Evolutionary conservation across 2,329 filamentous ascomycete species (phyloP).

Genomic region (Aspergillus sp.): DNA sequence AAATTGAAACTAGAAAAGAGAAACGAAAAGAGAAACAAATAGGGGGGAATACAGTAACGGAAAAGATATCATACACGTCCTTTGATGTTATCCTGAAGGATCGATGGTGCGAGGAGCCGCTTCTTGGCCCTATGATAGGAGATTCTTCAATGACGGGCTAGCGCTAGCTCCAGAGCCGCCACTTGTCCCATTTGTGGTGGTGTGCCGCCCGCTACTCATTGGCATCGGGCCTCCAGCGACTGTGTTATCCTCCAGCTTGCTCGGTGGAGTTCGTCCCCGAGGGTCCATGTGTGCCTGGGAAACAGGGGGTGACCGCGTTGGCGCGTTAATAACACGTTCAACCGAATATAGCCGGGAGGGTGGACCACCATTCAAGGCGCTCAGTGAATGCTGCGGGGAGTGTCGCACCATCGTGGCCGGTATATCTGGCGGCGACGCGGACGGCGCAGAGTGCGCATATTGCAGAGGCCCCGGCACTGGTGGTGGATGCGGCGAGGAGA

Average conservation of each 20-base stretch:
- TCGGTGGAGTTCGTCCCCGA: conserved; percentile 34
- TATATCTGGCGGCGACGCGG: conserved; percentile 38
- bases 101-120: neutral
- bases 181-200: conserved; percentile 27
- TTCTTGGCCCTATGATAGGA: conserved; percentile 57
- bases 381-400: conserved; percentile 39
- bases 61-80: conserved; percentile 20
- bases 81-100: neutral
- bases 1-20: conserved; percentile 2
- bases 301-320: conserved; percentile 37
- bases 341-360: conserved; percentile 38
- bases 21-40: neutral
- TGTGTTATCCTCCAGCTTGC: conserved; percentile 30
- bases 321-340: conserved; percentile 35
- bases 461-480: conserved; percentile 32
- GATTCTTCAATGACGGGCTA: conserved; percentile 72
- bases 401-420: conserved; percentile 37
- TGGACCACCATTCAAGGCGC: conserved; percentile 35
- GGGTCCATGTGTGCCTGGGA: conserved; percentile 35
- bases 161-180: conserved; percentile 65
- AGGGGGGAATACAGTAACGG: conserved; percentile 5
- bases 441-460: conserved; percentile 38
- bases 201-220: conserved; percentile 28
- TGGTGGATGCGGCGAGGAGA: conserved; percentile 35
- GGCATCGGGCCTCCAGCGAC: conserved; percentile 23